These are phyloP conservation scores for Kazachstania kunashirensis DNA, from an alignment of 805 yeast genomes.

Conservation along the genomic window DNA sequence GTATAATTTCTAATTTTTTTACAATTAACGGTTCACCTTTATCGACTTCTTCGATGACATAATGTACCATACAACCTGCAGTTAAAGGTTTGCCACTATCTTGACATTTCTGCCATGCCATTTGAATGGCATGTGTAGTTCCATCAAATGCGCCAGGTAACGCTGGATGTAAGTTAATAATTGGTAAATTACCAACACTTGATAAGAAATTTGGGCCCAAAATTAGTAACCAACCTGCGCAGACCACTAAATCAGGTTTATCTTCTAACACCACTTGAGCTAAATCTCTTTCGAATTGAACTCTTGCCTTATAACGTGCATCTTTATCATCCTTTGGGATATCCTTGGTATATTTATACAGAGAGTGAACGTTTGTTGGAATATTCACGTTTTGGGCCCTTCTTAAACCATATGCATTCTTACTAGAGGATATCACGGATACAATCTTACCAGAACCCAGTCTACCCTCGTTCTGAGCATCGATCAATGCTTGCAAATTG, in stretches of 20 bases:
- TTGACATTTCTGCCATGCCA: conserved; percentile 94
- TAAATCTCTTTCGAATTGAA: conserved; percentile 65
- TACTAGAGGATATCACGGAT: conserved; percentile 76
- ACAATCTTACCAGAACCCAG: conserved; percentile 45
- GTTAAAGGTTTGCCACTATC: conserved; percentile 46
- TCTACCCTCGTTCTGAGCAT: conserved; percentile 40
- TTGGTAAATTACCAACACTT: conserved; percentile 56
- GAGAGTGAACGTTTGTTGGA: conserved; percentile 60
- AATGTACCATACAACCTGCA: conserved; percentile 95
- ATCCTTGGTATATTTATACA: conserved; percentile 65
- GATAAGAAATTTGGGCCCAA: conserved; percentile 66
- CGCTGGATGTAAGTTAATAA: conserved; percentile 93
- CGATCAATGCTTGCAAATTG: conserved; percentile 90
- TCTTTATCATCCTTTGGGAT: conserved; percentile 58
- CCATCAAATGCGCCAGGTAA: conserved; percentile 97
- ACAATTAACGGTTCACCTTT: conserved; percentile 84
- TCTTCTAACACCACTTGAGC: conserved; percentile 54
- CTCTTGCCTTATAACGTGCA: conserved; percentile 53
- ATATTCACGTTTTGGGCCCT: conserved; percentile 66
- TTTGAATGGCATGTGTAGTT: conserved; percentile 81
- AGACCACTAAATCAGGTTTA: conserved; percentile 78
- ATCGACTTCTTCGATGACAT: conserved; percentile 93
- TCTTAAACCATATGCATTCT: conserved; percentile 76
- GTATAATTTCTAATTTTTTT: conserved; percentile 58
- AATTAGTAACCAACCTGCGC: conserved; percentile 98